Evolutionary conservation across 108 stramenopile species (phyloP).

Genomic region (Chaetoceros muelleri): DNA sequence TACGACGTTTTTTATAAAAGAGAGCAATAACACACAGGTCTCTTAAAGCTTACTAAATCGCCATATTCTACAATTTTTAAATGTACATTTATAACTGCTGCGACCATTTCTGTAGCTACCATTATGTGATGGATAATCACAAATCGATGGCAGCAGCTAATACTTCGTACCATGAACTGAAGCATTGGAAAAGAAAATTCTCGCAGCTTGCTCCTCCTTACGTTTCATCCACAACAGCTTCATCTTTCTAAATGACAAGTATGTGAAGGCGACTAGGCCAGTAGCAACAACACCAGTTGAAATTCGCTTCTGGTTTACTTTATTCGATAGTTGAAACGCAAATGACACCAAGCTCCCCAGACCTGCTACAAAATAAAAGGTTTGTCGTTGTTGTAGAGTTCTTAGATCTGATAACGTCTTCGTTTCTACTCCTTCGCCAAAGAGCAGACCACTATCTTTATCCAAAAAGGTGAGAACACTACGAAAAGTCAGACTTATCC

Average conservation of each 20-base stretch:
- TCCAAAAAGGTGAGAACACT: slow-evolving; percentile 57
- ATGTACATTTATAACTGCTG: too few relatives aligned
- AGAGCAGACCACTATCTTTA: slow-evolving; percentile 32
- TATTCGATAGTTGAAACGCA: slow-evolving; percentile 6
- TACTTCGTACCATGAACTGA: slow-evolving; percentile 64
- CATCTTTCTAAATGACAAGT: slow-evolving; percentile 21
- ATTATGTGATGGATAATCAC: too few relatives aligned
- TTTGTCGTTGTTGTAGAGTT: slow-evolving; percentile 18
- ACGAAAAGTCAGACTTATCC: slow-evolving; percentile 57
- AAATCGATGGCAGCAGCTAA: slow-evolving; percentile 11
- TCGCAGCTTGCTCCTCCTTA: slow-evolving; percentile 39
- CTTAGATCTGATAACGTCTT: slow-evolving; percentile 20
- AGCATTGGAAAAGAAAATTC: slow-evolving; percentile 59
- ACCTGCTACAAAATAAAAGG: slow-evolving; percentile 20
- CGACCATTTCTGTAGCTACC: too few relatives aligned
- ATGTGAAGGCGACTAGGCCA: slow-evolving; percentile 11
- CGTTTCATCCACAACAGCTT: slow-evolving; percentile 9
- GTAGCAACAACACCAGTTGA: slow-evolving; percentile 1
- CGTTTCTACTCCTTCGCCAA: slow-evolving; percentile 45
- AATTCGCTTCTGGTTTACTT: not conserved
- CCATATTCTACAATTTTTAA: too few relatives aligned
- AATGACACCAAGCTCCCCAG: slow-evolving; percentile 25
- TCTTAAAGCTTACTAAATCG: too few relatives aligned
- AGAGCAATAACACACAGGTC: too few relatives aligned
- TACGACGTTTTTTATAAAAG: too few relatives aligned